Evolutionary conservation across 805 yeast genomes (phyloP).

Genomic region (Teunomyces stri): DNA sequence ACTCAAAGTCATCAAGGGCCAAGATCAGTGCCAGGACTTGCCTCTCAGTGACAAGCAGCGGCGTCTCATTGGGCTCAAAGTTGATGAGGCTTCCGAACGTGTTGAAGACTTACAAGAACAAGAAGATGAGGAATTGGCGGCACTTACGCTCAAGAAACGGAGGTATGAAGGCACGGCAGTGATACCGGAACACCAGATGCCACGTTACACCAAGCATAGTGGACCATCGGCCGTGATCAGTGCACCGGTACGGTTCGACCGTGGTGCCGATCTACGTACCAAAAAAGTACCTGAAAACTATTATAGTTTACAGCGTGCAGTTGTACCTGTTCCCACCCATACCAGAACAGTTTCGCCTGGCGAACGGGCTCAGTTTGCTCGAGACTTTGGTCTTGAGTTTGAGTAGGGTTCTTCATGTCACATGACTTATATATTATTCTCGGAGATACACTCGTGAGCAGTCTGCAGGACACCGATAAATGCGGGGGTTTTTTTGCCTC

Average conservation of each 20-base stretch:
- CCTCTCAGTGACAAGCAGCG: constrained; percentile 49
- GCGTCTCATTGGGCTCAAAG: constrained; percentile 41
- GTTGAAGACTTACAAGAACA: neutral
- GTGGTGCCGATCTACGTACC: neutral
- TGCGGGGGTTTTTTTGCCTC: too few species aligned
- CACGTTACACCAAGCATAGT: constrained; percentile 16
- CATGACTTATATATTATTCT: neutral
- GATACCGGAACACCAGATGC: constrained; percentile 13
- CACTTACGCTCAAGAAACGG: constrained; percentile 21
- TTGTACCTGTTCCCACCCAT: neutral
- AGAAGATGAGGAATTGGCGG: constrained; percentile 15
- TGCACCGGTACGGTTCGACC: neutral
- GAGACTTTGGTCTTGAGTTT: constrained; percentile 4
- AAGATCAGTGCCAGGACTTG: constrained; percentile 51
- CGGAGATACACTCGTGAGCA: too few species aligned
- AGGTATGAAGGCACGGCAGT: constrained; percentile 15
- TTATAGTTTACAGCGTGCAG: neutral
- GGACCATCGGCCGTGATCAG: neutral
- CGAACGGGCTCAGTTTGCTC: constrained; percentile 1
- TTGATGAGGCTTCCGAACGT: neutral
- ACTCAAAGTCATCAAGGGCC: constrained; percentile 34
- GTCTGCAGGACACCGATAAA: neutral
- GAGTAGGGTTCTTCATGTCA: neutral
- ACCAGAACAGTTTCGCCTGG: neutral
- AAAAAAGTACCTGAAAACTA: neutral